Conservation (phyloP, 306 rosid genomes). For the Datisca glomerata region DNA sequence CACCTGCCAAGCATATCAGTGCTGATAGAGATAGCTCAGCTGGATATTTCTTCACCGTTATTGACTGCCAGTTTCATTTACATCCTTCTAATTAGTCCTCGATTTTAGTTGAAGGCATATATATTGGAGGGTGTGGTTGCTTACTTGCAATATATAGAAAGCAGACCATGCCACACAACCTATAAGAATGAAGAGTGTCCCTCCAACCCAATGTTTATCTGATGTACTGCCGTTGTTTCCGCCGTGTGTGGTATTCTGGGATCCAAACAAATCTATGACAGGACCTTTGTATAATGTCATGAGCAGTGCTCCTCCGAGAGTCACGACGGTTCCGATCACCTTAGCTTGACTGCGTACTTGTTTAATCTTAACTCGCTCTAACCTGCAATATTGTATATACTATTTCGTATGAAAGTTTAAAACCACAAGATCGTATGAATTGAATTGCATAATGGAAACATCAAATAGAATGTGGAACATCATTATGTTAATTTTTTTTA, state of each 20-base stretch:
- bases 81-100: too few species aligned
- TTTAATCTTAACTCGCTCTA: constrained; percentile 24
- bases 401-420: neutral
- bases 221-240: constrained; percentile 8
- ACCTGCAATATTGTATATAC: too few species aligned
- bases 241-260: constrained; percentile 11
- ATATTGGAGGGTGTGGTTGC: too few species aligned
- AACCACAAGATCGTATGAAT: neutral
- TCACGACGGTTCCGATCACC: constrained; percentile 30
- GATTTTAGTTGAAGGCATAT: neutral
- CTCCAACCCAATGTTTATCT: constrained; percentile 37
- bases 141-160: constrained; percentile 51
- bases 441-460: too few species aligned
- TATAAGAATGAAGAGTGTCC: constrained; percentile 44
- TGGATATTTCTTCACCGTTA: constrained; percentile 47
- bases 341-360: constrained; percentile 26
- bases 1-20: constrained; percentile 48
- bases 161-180: constrained; percentile 61
- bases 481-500: too few species aligned
- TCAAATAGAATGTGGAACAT: too few species aligned
- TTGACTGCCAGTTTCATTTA: constrained; percentile 40
- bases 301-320: constrained; percentile 43
- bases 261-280: constrained; percentile 20
- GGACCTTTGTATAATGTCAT: constrained; percentile 85
- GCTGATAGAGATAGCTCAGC: constrained; percentile 48